Conservation (phyloP, 2,329 filamentous ascomycete species). For the Penicillium sclerotiorum region DNA sequence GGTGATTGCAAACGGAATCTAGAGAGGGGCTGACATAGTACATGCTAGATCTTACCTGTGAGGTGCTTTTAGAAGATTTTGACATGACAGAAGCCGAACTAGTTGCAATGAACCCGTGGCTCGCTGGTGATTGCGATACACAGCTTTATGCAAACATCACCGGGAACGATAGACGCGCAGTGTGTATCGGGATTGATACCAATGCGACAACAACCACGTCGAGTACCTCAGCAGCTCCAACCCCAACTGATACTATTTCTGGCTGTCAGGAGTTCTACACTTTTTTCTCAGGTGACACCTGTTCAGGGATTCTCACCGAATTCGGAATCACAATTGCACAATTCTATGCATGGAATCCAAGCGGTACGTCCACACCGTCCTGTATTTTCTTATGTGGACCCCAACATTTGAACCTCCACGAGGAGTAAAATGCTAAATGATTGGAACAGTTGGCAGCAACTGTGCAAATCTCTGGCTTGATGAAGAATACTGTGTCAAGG, state of each 20-base stretch:
- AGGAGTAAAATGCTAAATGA: too few species aligned
- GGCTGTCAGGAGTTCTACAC: constrained; percentile 6
- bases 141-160: constrained; percentile 10
- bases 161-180: constrained; percentile 1
- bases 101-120: constrained; percentile 7
- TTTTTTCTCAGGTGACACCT: neutral
- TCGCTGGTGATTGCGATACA: constrained; percentile 12
- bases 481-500: constrained; percentile 5
- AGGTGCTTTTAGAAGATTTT: neutral
- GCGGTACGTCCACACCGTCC: neutral
- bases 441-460: neutral
- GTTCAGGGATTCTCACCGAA: neutral
- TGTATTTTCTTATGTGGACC: too few species aligned
- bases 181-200: constrained; percentile 11
- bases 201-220: neutral
- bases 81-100: neutral
- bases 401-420: too few species aligned
- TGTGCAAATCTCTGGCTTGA: constrained; percentile 3
- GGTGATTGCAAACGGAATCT: neutral
- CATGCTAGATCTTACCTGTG: constrained; percentile 6
- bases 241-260: neutral
- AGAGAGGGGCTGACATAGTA: neutral
- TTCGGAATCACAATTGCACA: constrained; percentile 2
- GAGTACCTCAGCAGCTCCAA: neutral
- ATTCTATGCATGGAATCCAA: constrained; percentile 6